Evolutionary conservation across 2,329 filamentous ascomycete genomes (phyloP), one percentile per base, ranked within the genome.

Genomic region (Pezicula radicicola): DNA sequence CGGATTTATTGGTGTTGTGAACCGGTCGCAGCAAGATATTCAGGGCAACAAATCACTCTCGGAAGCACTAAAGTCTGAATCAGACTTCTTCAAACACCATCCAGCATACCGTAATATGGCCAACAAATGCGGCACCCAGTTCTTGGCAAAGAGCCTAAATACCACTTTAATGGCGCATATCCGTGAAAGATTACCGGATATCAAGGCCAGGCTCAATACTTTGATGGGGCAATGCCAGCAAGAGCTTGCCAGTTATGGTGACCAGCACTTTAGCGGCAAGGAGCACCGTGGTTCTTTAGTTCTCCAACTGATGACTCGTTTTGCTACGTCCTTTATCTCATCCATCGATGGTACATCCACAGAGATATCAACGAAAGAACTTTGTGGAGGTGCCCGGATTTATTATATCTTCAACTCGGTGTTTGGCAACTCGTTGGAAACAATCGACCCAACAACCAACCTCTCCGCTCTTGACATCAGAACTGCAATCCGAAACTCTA

Each of bases 161-260:
- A 87, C 87, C 41, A 99, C 94, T 12, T 79, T 99, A 58, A 97
- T 99, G 94, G 75, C 85, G 19, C 94, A 99, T 67, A 99, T 99
- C 66, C 88, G 94, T 55, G 94, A 99, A 68, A 85, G 94, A 44
- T 76, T 99, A 63, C 94, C 94, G 28, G 94, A 99, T 70, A 99
- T 99, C 76, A 99, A 99, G 74, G 94, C 94, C 46, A 87, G 94
- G 50, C 79, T 99, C 55, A 99, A 99, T 71, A 99, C 94, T 1
- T 76, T 99, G 48, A 99, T 99, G 94, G 94, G 94, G n/a, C 94
- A 99, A 72, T 97, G 94, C 46, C 94, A 99, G 68, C 94, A 99
- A 74, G 94, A 99, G 70, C 80, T 99, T 52, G 94, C 94, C 41
- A 96, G 93, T 71, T 99, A 99, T 67, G 94, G 94, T 36, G 95